These are phyloP conservation scores for Plasmodium fragile DNA, from an alignment of 169 alveolate species.

Conservation along the genomic window DNA sequence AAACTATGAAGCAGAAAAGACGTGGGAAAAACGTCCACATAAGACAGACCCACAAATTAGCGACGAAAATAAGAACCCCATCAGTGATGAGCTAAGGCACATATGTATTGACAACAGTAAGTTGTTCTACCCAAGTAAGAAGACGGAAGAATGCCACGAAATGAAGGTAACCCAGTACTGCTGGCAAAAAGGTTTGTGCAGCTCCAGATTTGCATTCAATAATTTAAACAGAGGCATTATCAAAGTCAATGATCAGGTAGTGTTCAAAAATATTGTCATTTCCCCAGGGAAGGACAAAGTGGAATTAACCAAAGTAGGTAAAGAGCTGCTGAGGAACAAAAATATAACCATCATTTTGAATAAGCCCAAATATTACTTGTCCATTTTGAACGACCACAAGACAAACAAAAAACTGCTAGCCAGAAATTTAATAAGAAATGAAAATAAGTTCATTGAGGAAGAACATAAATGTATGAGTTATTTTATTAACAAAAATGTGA, in stretches of 20 bases:
- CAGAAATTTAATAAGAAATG: slow-evolving; percentile 73
- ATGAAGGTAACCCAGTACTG: slow-evolving; percentile 56
- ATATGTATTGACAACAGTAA: slow-evolving; percentile 69
- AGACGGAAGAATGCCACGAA: neutral
- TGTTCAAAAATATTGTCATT: slow-evolving; percentile 31
- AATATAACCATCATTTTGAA: slow-evolving; percentile 63
- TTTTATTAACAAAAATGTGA: slow-evolving; percentile 62
- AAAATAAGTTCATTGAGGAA: slow-evolving; percentile 72
- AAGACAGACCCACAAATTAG: neutral
- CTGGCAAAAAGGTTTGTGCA: slow-evolving; percentile 54
- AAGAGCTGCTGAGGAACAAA: slow-evolving; percentile 45
- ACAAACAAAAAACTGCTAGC: slow-evolving; percentile 55
- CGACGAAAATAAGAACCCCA: neutral
- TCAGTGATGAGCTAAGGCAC: slow-evolving; percentile 20
- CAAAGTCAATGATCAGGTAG: slow-evolving; percentile 55
- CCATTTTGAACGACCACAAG: slow-evolving; percentile 61
- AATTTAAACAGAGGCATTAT: slow-evolving; percentile 59
- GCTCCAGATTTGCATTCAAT: slow-evolving; percentile 65
- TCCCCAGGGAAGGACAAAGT: slow-evolving; percentile 20
- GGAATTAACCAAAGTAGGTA: slow-evolving; percentile 59
- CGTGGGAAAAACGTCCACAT: neutral
- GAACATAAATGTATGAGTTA: slow-evolving; percentile 78
- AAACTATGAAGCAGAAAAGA: neutral
- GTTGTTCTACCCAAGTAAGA: neutral
- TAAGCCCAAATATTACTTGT: slow-evolving; percentile 68